Percentiles rank a stretch among this genome's conserved stretches.
Evolutionary conservation across 2,329 filamentous ascomycete genomes (phyloP).

Genomic region (Bertia moriformis): DNA sequence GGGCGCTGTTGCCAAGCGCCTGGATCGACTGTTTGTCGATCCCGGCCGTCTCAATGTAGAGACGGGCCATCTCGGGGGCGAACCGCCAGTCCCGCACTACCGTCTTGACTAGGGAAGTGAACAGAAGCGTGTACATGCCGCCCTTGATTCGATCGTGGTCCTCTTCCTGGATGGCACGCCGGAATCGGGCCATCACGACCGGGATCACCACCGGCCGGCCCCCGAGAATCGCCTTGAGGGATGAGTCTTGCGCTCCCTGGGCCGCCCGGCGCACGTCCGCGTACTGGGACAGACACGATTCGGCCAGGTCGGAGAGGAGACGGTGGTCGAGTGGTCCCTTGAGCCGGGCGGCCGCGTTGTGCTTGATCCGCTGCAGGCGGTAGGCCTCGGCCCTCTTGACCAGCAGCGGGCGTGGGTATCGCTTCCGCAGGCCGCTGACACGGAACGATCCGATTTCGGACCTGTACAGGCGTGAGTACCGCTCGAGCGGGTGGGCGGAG

Average conservation of each 20-base stretch:
- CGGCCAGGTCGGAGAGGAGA: slow-evolving; percentile 74
- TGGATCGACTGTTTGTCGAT: slow-evolving; percentile 94
- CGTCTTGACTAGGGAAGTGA: slow-evolving; percentile 77
- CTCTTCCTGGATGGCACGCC: slow-evolving; percentile 61
- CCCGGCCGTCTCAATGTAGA: slow-evolving; percentile 81
- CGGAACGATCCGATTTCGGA: slow-evolving; percentile 87
- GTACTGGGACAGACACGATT: slow-evolving; percentile 81
- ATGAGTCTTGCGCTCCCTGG: slow-evolving; percentile 82
- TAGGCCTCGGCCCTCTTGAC: slow-evolving; percentile 93
- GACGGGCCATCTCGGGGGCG: slow-evolving; percentile 72
- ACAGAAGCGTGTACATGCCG: slow-evolving; percentile 77
- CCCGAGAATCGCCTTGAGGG: slow-evolving; percentile 79
- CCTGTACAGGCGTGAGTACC: slow-evolving; percentile 69
- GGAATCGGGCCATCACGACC: slow-evolving; percentile 65
- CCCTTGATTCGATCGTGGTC: slow-evolving; percentile 92
- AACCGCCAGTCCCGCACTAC: slow-evolving; percentile 88
- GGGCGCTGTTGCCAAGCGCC: slow-evolving; percentile 64
- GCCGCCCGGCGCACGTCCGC: slow-evolving; percentile 91
- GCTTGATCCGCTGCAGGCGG: slow-evolving; percentile 81
- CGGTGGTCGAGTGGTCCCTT: slow-evolving; percentile 78
- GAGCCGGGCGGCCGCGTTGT: slow-evolving; percentile 76
- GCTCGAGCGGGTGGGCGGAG: slow-evolving; percentile 82
- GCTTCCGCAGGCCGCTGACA: slow-evolving; percentile 78
- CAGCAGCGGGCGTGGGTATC: slow-evolving; percentile 82
- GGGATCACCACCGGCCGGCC: slow-evolving; percentile 81